phyloP scores from a whole-genome alignment of 2,329 filamentous ascomycete genomes.

The Drechmeria coniospora region DNA sequence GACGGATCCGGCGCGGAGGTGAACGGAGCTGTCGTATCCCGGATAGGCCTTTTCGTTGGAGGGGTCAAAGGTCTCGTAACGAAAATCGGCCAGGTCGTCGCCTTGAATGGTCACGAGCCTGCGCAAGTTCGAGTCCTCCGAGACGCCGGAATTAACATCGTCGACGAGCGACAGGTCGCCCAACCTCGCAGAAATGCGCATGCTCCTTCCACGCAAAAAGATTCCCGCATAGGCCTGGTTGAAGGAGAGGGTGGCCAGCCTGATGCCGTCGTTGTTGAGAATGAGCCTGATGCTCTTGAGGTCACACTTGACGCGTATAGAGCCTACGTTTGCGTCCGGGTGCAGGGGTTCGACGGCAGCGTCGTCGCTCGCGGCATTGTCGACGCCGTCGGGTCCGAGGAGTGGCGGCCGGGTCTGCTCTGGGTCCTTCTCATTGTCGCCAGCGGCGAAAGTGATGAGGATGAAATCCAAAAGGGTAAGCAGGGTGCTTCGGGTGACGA shows the following conservation, averaged over 20 bases:
- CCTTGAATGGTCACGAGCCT: conserved; percentile 90
- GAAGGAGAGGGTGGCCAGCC: conserved; percentile 81
- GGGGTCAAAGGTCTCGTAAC: conserved; percentile 87
- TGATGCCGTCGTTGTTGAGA: conserved; percentile 92
- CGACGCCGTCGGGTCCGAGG: conserved; percentile 14
- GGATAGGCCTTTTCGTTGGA: conserved; percentile 59
- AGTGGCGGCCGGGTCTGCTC: conserved; percentile 20
- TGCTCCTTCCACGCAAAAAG: conserved; percentile 70
- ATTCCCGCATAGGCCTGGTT: conserved; percentile 86
- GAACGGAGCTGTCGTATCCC: conserved; percentile 87
- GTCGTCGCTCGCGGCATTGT: conserved; percentile 23
- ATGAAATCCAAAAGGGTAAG: conserved; percentile 90
- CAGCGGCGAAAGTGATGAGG: conserved; percentile 71
- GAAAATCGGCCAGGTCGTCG: conserved; percentile 88
- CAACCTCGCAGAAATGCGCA: conserved; percentile 74
- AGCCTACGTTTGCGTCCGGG: conserved; percentile 36
- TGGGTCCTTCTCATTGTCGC: conserved; percentile 33
- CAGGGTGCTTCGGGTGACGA: conserved; percentile 85
- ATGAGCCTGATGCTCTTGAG: conserved; percentile 88
- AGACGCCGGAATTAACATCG: conserved; percentile 82
- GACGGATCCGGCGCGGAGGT: conserved; percentile 79
- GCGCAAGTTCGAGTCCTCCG: conserved; percentile 64
- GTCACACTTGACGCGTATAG: conserved; percentile 86
- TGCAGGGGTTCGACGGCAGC: conserved; percentile 15
- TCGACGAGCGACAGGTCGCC: conserved; percentile 83